phyloP scores from a whole-genome alignment of 225 moss, liverwort and hornwort species.

The Polytrichum formosum region DNA sequence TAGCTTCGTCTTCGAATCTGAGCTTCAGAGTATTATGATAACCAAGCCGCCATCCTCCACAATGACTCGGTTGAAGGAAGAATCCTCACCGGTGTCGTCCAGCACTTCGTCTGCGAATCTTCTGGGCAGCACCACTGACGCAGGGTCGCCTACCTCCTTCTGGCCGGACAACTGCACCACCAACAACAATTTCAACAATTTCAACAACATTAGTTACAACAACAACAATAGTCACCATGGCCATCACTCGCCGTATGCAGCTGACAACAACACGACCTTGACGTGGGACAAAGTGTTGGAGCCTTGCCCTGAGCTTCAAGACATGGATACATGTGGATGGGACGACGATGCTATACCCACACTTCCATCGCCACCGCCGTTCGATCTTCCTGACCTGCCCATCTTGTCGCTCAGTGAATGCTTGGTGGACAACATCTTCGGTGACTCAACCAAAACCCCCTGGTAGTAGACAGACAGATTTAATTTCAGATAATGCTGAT shows the following conservation, averaged over 20 bases:
- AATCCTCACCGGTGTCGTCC: constrained; percentile 37
- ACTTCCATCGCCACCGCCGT: constrained; percentile 30
- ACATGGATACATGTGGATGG: constrained; percentile 30
- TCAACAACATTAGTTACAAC: not conserved
- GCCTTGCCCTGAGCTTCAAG: constrained; percentile 23
- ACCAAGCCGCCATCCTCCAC: constrained; percentile 5
- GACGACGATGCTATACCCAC: constrained; percentile 17
- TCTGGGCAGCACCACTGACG: constrained; percentile 23
- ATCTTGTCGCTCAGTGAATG: constrained; percentile 27
- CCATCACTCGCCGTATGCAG: not conserved
- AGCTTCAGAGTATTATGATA: constrained; percentile 6
- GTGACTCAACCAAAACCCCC: constrained; percentile 31
- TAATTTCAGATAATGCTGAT: no score
- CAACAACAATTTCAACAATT: not conserved
- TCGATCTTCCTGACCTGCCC: constrained; percentile 43
- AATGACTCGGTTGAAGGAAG: constrained; percentile 15
- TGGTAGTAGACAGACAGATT: no score
- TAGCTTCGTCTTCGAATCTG: constrained; percentile 27
- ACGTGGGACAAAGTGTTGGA: constrained; percentile 28
- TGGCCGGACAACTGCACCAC: constrained; percentile 35
- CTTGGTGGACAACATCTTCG: constrained; percentile 35
- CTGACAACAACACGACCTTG: not conserved
- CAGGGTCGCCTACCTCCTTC: constrained; percentile 49
- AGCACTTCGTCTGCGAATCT: constrained; percentile 29
- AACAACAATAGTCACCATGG: constrained; percentile 1